These are phyloP conservation scores for Zasmidium angulare DNA, from an alignment of 2,329 filamentous ascomycete genomes.

Conservation along the genomic window DNA sequence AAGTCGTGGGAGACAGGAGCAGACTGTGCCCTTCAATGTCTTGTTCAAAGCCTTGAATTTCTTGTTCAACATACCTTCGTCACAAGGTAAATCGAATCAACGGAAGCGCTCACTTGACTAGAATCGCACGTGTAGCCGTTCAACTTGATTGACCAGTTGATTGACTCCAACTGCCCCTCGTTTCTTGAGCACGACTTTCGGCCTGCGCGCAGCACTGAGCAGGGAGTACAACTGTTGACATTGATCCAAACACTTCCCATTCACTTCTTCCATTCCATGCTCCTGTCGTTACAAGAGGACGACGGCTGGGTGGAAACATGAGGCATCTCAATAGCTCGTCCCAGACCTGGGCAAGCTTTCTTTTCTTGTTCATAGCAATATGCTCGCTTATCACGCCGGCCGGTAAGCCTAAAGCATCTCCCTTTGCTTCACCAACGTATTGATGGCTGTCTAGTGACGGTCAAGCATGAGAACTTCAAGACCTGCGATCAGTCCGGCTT, in stretches of 20 bases:
- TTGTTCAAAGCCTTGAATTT: too few species aligned
- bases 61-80: too few species aligned
- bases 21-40: too few species aligned
- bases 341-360: slow-evolving; percentile 63
- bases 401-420: slow-evolving; percentile 50
- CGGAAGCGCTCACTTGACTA: too few species aligned
- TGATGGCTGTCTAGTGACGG: slow-evolving; percentile 58
- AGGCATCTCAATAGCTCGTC: slow-evolving; percentile 40
- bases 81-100: too few species aligned
- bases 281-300: slow-evolving; percentile 9
- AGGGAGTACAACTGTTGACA: slow-evolving; percentile 5
- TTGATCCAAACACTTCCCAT: background rate
- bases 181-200: too few species aligned
- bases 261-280: background rate
- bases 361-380: slow-evolving; percentile 60
- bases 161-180: too few species aligned
- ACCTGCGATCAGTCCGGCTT: slow-evolving; percentile 95
- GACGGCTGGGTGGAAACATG: slow-evolving; percentile 18
- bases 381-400: slow-evolving; percentile 63
- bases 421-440: background rate
- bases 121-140: too few species aligned
- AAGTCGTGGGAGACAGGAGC: background rate
- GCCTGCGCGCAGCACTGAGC: background rate
- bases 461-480: slow-evolving; percentile 97
- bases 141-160: too few species aligned